phyloP scores from a whole-genome alignment of 768 basidiomycete genomes.

The Mycena rebaudengoi region DNA sequence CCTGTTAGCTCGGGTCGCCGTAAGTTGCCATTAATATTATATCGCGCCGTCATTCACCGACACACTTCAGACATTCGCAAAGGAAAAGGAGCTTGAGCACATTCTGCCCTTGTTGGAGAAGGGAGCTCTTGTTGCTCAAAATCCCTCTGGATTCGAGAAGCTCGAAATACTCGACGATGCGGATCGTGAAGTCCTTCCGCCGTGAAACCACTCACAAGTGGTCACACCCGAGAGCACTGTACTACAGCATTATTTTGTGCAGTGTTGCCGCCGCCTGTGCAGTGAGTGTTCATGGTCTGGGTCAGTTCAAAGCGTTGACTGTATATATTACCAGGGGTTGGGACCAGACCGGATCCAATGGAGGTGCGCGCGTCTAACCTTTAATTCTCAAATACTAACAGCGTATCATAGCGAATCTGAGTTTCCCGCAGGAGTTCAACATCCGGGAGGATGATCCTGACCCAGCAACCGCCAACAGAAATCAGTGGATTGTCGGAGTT shows the following conservation, averaged over 20 bases:
- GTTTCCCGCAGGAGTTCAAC: conserved; percentile 65
- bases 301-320: neutral
- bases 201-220: conserved; percentile 49
- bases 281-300: neutral
- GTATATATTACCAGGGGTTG: neutral
- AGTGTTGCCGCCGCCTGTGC: neutral
- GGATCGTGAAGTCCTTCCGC: conserved; percentile 48
- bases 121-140: conserved; percentile 79
- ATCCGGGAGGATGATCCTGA: conserved; percentile 40
- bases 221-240: neutral
- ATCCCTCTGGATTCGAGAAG: conserved; percentile 58
- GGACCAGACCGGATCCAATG: conserved; percentile 65
- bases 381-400: too few species aligned
- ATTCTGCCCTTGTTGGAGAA: conserved; percentile 61
- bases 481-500: conserved; percentile 66
- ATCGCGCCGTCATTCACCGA: too few species aligned
- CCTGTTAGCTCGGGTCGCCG: neutral
- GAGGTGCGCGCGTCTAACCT: too few species aligned
- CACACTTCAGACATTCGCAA: too few species aligned
- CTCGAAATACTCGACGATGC: conserved; percentile 47
- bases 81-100: too few species aligned
- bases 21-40: neutral
- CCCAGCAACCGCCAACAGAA: conserved; percentile 42
- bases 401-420: conserved; percentile 64
- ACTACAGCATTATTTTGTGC: conserved; percentile 1